These are phyloP conservation scores for Delonix regia DNA, from an alignment of 306 rosid species.

Conservation along the genomic window DNA sequence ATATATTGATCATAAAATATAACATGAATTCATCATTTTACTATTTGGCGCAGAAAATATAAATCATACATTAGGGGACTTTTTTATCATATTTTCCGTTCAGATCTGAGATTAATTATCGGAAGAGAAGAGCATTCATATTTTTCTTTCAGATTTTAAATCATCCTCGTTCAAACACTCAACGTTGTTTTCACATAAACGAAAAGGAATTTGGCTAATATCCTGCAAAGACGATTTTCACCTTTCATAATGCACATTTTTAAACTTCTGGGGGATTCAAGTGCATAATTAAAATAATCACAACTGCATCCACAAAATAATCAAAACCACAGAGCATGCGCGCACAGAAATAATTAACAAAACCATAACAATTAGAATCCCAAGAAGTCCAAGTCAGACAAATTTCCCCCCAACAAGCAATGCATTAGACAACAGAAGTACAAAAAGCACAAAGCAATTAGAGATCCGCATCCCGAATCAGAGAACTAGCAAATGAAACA, in stretches of 20 bases:
- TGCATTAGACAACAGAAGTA: constrained; percentile 35
- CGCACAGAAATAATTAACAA: constrained; percentile 5
- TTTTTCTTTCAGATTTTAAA: constrained; percentile 7
- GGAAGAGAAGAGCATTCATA: constrained; percentile 17
- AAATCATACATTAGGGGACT: neutral
- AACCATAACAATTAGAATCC: constrained; percentile 1
- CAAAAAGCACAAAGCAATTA: constrained; percentile 27
- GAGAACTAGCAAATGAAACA: constrained; percentile 21
- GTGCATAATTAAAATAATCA: constrained; percentile 27
- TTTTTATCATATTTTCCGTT: constrained; percentile 21
- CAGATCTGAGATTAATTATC: constrained; percentile 39
- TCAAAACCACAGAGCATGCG: constrained; percentile 17
- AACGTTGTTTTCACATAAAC: constrained; percentile 21
- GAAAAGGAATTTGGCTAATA: constrained; percentile 16
- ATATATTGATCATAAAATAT: neutral
- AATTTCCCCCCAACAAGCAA: constrained; percentile 9
- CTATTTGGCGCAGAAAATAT: neutral
- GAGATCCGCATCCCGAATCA: constrained; percentile 37
- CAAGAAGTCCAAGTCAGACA: constrained; percentile 1
- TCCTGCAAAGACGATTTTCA: constrained; percentile 9
- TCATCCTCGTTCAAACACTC: constrained; percentile 16
- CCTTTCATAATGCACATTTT: neutral
- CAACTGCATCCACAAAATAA: constrained; percentile 20
- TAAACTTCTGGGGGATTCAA: constrained; percentile 34
- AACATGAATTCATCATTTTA: constrained; percentile 1